Conservation (phyloP, 2,329 filamentous ascomycete genomes). For the Drechslerella coelobrocha region DNA sequence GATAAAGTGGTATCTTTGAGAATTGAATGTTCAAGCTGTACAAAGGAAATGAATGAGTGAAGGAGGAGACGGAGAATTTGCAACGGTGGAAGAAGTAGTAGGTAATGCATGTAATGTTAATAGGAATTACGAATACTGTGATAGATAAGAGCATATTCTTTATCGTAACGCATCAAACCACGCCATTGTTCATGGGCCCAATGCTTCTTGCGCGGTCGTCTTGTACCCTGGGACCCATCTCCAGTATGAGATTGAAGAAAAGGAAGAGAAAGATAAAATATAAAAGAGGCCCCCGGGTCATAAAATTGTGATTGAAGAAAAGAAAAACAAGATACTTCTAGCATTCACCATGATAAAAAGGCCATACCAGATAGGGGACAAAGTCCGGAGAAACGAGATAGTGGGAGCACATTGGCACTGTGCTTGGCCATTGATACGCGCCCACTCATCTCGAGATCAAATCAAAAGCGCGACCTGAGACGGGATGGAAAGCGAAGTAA, state of each 20-base stretch:
- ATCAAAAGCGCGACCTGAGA: constrained; percentile 5
- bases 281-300: not conserved
- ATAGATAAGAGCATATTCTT: constrained; percentile 7
- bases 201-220: not conserved
- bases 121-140: constrained; percentile 4
- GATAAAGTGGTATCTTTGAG: not conserved
- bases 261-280: not conserved
- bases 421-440: not conserved
- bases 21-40: not conserved
- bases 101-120: not conserved
- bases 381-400: not conserved
- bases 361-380: not conserved
- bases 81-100: not conserved
- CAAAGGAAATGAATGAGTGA: constrained; percentile 2
- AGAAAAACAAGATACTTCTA: not conserved
- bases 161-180: constrained; percentile 7
- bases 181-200: not conserved
- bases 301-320: not conserved
- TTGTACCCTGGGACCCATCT: not conserved
- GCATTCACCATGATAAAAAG: too few species aligned
- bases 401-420: not conserved
- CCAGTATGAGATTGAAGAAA: not conserved
- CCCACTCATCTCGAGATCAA: not conserved
- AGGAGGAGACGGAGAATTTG: not conserved
- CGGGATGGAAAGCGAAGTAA: not conserved